Conservation (phyloP, 805 yeast species). For the fission yeast (Schizosaccharomyces pombe) region DNA sequence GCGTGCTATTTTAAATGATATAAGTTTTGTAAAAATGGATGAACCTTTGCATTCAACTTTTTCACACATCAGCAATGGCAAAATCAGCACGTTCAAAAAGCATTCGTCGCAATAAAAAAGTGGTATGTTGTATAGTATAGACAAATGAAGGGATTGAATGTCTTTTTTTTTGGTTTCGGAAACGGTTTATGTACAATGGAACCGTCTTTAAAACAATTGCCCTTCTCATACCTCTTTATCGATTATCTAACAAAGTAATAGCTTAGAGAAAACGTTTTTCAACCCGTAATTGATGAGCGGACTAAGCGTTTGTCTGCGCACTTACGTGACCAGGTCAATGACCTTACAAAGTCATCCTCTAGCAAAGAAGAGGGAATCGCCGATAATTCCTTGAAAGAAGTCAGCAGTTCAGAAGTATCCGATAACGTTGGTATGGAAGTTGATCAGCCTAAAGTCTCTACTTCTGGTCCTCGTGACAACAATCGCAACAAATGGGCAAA, state of each 20-base stretch:
- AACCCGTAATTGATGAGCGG: neutral
- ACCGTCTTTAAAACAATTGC: too few relatives aligned
- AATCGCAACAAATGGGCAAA: neutral
- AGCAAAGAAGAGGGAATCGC: neutral
- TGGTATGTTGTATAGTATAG: neutral
- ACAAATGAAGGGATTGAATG: too few relatives aligned
- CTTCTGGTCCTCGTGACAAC: slow-evolving; percentile 3
- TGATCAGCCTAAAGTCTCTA: neutral
- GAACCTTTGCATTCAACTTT: neutral
- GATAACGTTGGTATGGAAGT: neutral
- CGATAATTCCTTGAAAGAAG: neutral
- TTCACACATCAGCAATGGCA: neutral
- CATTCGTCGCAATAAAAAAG: neutral
- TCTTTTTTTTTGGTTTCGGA: too few relatives aligned
- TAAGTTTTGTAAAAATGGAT: too few relatives aligned
- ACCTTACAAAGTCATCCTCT: neutral
- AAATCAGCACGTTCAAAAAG: slow-evolving; percentile 1
- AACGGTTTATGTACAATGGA: too few relatives aligned
- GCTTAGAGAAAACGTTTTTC: neutral
- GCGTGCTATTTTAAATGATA: too few relatives aligned
- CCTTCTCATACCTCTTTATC: too few relatives aligned
- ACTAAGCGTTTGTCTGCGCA: neutral
- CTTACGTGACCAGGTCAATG: neutral
- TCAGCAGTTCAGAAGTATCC: neutral
- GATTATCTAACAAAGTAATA: neutral